Evolutionary conservation across 495 filamentous ascomycete genomes (phyloP), one percentile per base, ranked within the genome.

Genomic region (Peziza echinospora): DNA sequence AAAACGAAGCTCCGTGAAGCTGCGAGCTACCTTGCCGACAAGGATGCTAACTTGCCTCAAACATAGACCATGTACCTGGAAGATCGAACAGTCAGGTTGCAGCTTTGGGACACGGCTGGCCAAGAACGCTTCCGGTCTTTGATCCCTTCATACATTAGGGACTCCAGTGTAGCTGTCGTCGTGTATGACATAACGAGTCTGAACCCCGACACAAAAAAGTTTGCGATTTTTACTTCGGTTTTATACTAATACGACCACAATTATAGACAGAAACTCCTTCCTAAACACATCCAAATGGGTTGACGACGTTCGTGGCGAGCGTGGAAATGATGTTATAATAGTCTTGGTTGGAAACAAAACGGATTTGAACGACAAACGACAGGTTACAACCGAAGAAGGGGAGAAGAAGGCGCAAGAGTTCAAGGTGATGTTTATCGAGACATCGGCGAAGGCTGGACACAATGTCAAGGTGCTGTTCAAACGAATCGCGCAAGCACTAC

Each of bases 211-310:
- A 23, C 24, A 3, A n/a, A n/a, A n/a, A n/a, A n/a, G n/a, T n/a
- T n/a, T 41, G 9, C 30, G 23, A 11, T 9, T 21, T 48, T 3
- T n/a, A 26, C 30, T 45, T 41, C 43, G 40, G 17, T 37, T 49
- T 40, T 34, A 16, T 21, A 28, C 39, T 30, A n/a, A 26, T 28
- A n/a, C 30, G 1, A 37, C 22, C 17, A 10, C 42, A n/a, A n/a
- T 41, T 37, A 13, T 47, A 78, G 75, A 86, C 60, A 75, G 78
- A 49, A 93, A 93, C 62, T 86, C 82, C 48, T 97, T 97, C 71
- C 78, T 89, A 59, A 93, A 97, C 64, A 96, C 89, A 22, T 72
- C 83, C 50, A 97, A 97, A 76, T 97, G 89, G 89, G 89, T 97
- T 43, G 89, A 97, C 59, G 89, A 97, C 60, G 89, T 97, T 43